A percentile compares a stretch with the other conserved stretches of the same genome.
Evolutionary conservation across 2,329 filamentous ascomycete species (phyloP).

Genomic region (Botrytis medusae): DNA sequence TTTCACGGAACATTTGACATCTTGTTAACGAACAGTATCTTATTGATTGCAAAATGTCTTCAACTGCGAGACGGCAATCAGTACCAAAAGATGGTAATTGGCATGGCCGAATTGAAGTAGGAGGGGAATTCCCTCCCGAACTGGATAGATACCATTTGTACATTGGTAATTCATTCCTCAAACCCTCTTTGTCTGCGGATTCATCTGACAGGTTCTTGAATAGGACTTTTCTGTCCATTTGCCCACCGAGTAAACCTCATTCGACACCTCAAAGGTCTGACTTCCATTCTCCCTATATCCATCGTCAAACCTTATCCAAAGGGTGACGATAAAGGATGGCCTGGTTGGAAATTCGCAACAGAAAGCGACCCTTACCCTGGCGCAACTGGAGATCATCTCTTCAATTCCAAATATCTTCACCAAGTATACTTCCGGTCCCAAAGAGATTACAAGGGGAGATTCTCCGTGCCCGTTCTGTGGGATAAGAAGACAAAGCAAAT

Average conservation of each 20-base stretch:
- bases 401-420: slow-evolving; percentile 57
- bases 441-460: slow-evolving; percentile 62
- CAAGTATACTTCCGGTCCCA: slow-evolving; percentile 65
- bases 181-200: neutral
- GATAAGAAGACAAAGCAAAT: slow-evolving; percentile 59
- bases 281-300: slow-evolving; percentile 56
- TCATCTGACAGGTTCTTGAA: neutral
- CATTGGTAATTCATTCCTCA: neutral
- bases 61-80: neutral
- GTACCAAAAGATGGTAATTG: slow-evolving; percentile 2
- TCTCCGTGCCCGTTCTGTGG: slow-evolving; percentile 67
- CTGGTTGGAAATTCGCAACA: slow-evolving; percentile 24
- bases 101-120: slow-evolving; percentile 21
- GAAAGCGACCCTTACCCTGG: slow-evolving; percentile 12
- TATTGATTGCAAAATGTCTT: neutral
- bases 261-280: slow-evolving; percentile 83
- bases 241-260: slow-evolving; percentile 81
- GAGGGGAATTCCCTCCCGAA: slow-evolving; percentile 50
- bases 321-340: slow-evolving; percentile 12
- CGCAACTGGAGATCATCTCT: slow-evolving; percentile 23
- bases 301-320: slow-evolving; percentile 14
- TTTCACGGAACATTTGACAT: neutral
- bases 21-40: neutral
- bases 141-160: slow-evolving; percentile 67
- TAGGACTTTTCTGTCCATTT: slow-evolving; percentile 24